Evolutionary conservation across 345 rosid genomes (phyloP).

Genomic region (Populus deltoides): DNA sequence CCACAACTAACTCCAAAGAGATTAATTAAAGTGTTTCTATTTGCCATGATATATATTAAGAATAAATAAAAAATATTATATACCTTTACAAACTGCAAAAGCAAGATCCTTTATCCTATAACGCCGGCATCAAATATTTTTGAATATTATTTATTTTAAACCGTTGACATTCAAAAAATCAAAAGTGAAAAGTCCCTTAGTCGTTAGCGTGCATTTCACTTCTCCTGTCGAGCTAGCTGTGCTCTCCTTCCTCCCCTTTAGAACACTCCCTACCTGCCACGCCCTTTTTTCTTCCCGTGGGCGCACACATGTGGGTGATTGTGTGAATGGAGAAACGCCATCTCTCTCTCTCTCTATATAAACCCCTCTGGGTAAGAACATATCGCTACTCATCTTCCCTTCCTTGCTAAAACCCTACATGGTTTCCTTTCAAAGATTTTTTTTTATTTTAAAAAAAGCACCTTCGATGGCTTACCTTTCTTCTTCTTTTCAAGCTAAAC

Average conservation of each 20-base stretch:
- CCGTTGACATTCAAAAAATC: conserved; percentile 31
- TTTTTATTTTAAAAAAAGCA: too few relatives aligned
- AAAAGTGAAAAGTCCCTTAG: conserved; percentile 13
- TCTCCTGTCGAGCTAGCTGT: neutral
- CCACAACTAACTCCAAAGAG: neutral
- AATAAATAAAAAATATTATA: too few relatives aligned
- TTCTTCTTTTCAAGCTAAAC: conserved; percentile 13
- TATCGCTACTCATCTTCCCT: neutral
- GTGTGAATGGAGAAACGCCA: neutral
- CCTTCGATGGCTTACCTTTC: conserved; percentile 25
- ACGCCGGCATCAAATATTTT: conserved; percentile 26
- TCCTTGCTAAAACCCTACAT: conserved; percentile 27
- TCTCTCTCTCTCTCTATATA: neutral
- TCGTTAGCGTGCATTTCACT: conserved; percentile 44
- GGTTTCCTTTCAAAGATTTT: neutral
- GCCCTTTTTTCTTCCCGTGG: conserved; percentile 10
- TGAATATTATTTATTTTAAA: conserved; percentile 9
- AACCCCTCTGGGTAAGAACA: neutral
- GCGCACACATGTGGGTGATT: neutral
- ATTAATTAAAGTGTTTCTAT: too few relatives aligned
- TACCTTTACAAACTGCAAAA: neutral
- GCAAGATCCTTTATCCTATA: neutral
- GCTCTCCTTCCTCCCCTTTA: conserved; percentile 8
- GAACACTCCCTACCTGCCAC: conserved; percentile 18
- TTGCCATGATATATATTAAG: too few relatives aligned